These are phyloP conservation scores for Climacium dendroides DNA, from an alignment of 225 moss, liverwort and hornwort genomes.

Conservation along the genomic window DNA sequence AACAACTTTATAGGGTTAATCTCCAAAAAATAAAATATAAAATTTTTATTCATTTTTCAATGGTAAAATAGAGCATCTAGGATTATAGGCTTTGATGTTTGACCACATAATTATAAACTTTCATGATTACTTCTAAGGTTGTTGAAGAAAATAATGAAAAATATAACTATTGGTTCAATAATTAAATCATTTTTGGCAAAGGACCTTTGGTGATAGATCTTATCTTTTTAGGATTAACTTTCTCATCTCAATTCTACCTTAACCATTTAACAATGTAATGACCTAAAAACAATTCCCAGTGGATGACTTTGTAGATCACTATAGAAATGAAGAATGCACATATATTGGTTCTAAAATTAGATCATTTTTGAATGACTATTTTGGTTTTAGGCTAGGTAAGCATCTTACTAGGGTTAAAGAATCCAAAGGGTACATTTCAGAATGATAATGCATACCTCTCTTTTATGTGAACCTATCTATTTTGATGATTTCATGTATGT, in stretches of 20 bases:
- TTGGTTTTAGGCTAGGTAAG: rapidly evolving
- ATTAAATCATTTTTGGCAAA: neutral
- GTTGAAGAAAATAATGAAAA: neutral
- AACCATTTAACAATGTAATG: too few relatives aligned
- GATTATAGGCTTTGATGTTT: too few relatives aligned
- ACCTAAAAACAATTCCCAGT: neutral
- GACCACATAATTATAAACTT: neutral
- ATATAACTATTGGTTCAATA: neutral
- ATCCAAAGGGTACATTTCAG: too few relatives aligned
- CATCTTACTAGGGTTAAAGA: rapidly evolving
- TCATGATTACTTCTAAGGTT: too few relatives aligned
- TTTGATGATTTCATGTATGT: neutral
- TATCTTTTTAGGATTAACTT: rapidly evolving
- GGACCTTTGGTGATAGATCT: neutral
- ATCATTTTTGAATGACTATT: neutral
- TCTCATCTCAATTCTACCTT: neutral
- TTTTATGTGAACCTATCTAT: neutral
- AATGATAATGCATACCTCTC: neutral
- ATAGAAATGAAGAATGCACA: neutral
- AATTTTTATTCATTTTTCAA: neutral
- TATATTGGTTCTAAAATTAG: neutral
- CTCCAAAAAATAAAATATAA: neutral
- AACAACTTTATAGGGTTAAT: neutral
- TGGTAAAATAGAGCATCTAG: neutral
- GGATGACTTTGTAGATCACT: neutral